phyloP scores from a whole-genome alignment of 192 early-diverging fungal genomes.

The Gaertneriomyces sp. region DNA sequence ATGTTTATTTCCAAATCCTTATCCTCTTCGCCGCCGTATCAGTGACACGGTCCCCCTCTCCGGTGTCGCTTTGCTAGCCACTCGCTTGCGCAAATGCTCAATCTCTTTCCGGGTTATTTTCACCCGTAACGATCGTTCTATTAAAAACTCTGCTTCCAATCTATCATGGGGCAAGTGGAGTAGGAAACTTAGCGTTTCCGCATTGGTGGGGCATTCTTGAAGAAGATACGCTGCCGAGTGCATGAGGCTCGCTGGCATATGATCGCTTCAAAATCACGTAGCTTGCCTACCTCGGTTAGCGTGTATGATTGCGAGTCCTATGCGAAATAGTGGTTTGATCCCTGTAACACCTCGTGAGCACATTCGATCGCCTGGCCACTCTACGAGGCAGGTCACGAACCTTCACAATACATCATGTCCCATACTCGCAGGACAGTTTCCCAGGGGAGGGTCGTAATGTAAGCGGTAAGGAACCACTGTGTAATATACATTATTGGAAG shows the following conservation, averaged over 20 bases:
- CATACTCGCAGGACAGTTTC: slow-evolving; percentile 79
- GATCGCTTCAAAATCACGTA: no score
- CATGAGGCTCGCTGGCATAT: no score
- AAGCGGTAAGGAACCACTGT: slow-evolving; percentile 92
- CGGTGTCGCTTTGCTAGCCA: slow-evolving; percentile 7
- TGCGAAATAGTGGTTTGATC: slow-evolving; percentile 77
- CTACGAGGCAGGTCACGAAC: slow-evolving; percentile 19
- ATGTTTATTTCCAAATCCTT: no score
- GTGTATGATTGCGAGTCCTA: slow-evolving; percentile 71
- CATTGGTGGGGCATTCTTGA: slow-evolving; percentile 68
- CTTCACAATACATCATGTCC: slow-evolving; percentile 88
- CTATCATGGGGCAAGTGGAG: slow-evolving; percentile 73
- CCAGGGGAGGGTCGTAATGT: slow-evolving; percentile 86
- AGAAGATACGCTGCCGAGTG: slow-evolving; percentile 43
- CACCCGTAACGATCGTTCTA: slow-evolving; percentile 68
- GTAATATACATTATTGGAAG: slow-evolving; percentile 86
- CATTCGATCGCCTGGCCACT: background rate
- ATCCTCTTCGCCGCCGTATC: background rate
- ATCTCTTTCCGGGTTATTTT: slow-evolving; percentile 45
- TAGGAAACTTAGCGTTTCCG: slow-evolving; percentile 72
- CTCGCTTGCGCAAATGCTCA: slow-evolving; percentile 9
- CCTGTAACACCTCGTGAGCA: slow-evolving; percentile 38
- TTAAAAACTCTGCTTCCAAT: slow-evolving; percentile 57
- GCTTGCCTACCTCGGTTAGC: slow-evolving; percentile 41
- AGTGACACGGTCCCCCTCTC: slow-evolving; percentile 23